These are phyloP conservation scores for Hypoxylon lienhwacheense DNA, from an alignment of 495 filamentous ascomycete species.

Conservation along the genomic window DNA sequence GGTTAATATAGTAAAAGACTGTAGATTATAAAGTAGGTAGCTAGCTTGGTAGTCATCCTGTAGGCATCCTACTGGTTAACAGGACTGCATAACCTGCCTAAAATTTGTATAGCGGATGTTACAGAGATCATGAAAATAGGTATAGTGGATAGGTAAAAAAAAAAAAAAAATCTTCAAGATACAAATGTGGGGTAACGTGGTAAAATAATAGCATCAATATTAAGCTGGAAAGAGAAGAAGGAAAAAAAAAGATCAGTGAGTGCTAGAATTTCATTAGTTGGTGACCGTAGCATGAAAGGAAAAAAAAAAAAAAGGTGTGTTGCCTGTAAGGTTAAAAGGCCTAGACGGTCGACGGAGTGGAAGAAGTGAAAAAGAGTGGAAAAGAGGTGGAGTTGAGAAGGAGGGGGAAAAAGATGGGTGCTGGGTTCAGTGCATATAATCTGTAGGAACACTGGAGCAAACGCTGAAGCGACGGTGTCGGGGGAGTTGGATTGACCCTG, in stretches of 20 bases:
- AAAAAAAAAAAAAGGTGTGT: too few species aligned
- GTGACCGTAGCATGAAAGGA: constrained; percentile 9
- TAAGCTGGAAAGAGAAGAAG: too few species aligned
- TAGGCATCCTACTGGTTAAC: too few species aligned
- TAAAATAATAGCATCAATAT: constrained; percentile 6
- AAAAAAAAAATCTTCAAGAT: background rate
- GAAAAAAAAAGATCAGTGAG: background rate
- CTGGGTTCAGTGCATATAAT: constrained; percentile 11
- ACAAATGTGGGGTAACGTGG: constrained; percentile 12
- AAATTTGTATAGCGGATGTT: too few species aligned
- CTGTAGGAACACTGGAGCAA: constrained; percentile 18
- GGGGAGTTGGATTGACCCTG: constrained; percentile 42
- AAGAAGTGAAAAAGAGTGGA: background rate
- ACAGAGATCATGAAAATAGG: background rate
- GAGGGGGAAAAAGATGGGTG: constrained; percentile 2
- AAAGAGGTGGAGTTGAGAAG: background rate
- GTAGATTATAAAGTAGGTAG: too few species aligned
- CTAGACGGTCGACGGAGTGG: background rate
- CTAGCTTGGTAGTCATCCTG: too few species aligned
- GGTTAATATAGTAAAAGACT: too few species aligned
- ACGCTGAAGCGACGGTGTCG: constrained; percentile 11
- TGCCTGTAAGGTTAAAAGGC: background rate
- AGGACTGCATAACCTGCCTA: too few species aligned
- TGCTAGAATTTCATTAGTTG: constrained; percentile 22
- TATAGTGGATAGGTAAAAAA: too few species aligned